Evolutionary conservation across 805 yeast genomes (phyloP).

Genomic region (Saturnispora quitensis): DNA sequence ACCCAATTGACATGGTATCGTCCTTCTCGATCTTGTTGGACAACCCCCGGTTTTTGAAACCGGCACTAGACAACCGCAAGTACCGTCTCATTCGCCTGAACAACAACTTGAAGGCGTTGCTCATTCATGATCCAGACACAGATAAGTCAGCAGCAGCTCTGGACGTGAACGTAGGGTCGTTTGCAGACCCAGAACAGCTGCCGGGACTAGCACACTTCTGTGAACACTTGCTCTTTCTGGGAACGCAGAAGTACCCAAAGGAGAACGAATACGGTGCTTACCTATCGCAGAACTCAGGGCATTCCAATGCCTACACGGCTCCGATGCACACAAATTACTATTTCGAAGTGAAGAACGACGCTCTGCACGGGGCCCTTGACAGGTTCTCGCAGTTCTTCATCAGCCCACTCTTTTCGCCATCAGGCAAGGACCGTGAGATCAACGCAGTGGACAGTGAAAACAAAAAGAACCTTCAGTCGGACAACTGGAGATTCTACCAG

Average conservation of each 20-base stretch:
- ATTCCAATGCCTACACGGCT: slow-evolving; percentile 87
- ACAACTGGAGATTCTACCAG: slow-evolving; percentile 82
- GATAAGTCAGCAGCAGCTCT: slow-evolving; percentile 74
- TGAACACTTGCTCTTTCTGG: slow-evolving; percentile 69
- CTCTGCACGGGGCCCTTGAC: slow-evolving; percentile 81
- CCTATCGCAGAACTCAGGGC: slow-evolving; percentile 77
- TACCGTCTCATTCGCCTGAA: slow-evolving; percentile 57
- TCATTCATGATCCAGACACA: slow-evolving; percentile 59
- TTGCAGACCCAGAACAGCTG: slow-evolving; percentile 52
- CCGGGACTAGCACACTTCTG: slow-evolving; percentile 78
- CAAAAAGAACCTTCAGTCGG: slow-evolving; percentile 87
- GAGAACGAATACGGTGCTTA: slow-evolving; percentile 70
- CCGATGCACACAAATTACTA: slow-evolving; percentile 83
- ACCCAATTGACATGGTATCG: not conserved
- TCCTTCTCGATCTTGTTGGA: slow-evolving; percentile 9
- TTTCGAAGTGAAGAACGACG: slow-evolving; percentile 72
- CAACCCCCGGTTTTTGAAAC: slow-evolving; percentile 27
- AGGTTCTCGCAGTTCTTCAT: slow-evolving; percentile 91
- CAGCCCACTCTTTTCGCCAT: slow-evolving; percentile 60
- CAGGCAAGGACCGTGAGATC: slow-evolving; percentile 85
- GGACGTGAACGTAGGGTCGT: slow-evolving; percentile 72
- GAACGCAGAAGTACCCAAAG: slow-evolving; percentile 64
- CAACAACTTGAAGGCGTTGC: slow-evolving; percentile 49
- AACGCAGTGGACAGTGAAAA: slow-evolving; percentile 94
- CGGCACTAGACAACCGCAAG: slow-evolving; percentile 60